Evolutionary conservation across 768 basidiomycete genomes (phyloP).

Genomic region (Lyophyllum shimeji): DNA sequence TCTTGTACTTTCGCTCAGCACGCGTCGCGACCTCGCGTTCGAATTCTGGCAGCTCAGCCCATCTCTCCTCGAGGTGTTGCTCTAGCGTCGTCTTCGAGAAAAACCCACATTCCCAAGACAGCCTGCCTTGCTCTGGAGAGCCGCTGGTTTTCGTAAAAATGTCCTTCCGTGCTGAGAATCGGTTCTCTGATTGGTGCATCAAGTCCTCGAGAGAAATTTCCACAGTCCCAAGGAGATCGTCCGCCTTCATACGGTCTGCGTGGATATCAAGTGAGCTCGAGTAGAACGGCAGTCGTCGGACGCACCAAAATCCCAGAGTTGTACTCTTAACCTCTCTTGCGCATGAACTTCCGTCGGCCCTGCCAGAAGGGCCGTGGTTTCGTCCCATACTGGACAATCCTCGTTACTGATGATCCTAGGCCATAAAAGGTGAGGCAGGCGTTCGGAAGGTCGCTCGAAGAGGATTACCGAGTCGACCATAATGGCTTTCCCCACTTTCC

Average conservation of each 20-base stretch:
- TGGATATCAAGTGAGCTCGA: not conserved
- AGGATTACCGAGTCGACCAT: constrained; percentile 57
- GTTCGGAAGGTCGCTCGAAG: not conserved
- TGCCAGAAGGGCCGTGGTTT: constrained; percentile 62
- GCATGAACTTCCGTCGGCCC: constrained; percentile 66
- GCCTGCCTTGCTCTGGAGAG: constrained; percentile 30
- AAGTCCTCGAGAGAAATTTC: constrained; percentile 38
- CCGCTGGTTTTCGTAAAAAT: constrained; percentile 34
- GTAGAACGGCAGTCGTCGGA: not conserved
- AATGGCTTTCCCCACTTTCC: constrained; percentile 62
- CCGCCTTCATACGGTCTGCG: constrained; percentile 41
- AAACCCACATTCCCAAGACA: constrained; percentile 52
- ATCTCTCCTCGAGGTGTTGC: constrained; percentile 30
- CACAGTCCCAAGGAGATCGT: constrained; percentile 51
- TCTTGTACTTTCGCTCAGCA: constrained; percentile 52
- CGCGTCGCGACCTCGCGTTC: constrained; percentile 35
- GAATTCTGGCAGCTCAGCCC: constrained; percentile 35
- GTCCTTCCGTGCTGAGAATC: constrained; percentile 47
- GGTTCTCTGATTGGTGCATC: constrained; percentile 37
- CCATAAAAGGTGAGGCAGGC: not conserved
- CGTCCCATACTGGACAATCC: constrained; percentile 66
- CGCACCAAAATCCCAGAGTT: constrained; percentile 73
- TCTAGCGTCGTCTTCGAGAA: constrained; percentile 47
- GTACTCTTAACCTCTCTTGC: constrained; percentile 60
- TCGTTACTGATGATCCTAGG: constrained; percentile 61